Evolutionary conservation across 2,329 filamentous ascomycete species (phyloP).

Genomic region (Ophiognomonia clavigignenti-juglandacearum): DNA sequence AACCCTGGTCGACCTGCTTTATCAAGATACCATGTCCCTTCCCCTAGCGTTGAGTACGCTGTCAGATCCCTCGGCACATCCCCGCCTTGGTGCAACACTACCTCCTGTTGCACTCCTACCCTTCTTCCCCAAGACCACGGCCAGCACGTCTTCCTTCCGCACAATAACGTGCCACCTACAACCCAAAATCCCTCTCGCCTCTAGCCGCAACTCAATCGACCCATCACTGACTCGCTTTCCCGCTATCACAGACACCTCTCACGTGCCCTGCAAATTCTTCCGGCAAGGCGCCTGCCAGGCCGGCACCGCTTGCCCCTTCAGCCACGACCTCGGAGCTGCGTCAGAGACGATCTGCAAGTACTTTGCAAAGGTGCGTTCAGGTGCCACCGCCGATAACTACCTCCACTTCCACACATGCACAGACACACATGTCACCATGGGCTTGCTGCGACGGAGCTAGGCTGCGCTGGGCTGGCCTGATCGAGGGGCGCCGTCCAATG

Average conservation of each 20-base stretch:
- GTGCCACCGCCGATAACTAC: background rate
- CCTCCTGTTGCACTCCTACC: background rate
- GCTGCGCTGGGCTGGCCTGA: conserved; percentile 11
- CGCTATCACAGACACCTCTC: conserved; percentile 73
- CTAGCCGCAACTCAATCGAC: conserved; percentile 7
- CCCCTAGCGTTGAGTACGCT: no score
- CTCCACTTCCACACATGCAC: no score
- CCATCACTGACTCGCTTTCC: conserved; percentile 10
- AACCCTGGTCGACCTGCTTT: background rate
- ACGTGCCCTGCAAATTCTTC: conserved; percentile 99
- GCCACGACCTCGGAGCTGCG: conserved; percentile 81
- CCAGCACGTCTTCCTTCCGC: background rate
- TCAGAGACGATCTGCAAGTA: conserved; percentile 96
- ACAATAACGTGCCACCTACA: background rate
- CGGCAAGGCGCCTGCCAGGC: conserved; percentile 94
- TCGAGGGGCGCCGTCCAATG: background rate
- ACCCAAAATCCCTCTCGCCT: background rate
- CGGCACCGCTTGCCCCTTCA: conserved; percentile 91
- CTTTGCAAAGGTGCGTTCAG: conserved; percentile 80
- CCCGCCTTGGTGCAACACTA: conserved; percentile 1
- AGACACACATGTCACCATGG: no score
- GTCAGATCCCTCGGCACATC: background rate
- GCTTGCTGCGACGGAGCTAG: no score
- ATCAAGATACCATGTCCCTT: background rate
- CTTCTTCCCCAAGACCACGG: background rate